A percentile compares a stretch with the other conserved stretches of the same genome.
Evolutionary conservation across 495 filamentous ascomycete genomes (phyloP).

Genomic region (Trichoderma reesei): DNA sequence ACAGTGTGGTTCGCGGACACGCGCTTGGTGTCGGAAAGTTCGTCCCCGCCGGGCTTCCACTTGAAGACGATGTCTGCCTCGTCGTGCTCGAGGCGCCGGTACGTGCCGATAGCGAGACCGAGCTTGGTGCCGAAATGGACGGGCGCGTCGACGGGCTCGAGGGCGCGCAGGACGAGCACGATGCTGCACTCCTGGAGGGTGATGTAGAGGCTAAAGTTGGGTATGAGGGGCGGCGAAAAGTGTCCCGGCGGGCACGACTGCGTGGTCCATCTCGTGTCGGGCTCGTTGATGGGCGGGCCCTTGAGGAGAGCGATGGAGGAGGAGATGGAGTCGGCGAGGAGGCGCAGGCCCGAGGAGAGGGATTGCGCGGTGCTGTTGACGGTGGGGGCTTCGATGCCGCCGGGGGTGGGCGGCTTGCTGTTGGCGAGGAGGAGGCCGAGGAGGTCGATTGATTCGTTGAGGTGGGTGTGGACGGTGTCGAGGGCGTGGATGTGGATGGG

Average conservation of each 20-base stretch:
- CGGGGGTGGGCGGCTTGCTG: constrained; percentile 15
- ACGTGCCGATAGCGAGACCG: constrained; percentile 46
- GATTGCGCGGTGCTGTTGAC: constrained; percentile 48
- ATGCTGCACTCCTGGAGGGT: constrained; percentile 68
- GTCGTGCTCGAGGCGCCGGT: constrained; percentile 62
- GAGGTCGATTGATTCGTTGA: constrained; percentile 69
- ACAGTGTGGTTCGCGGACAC: background rate
- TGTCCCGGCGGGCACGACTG: constrained; percentile 26
- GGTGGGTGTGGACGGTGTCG: constrained; percentile 56
- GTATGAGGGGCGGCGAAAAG: constrained; percentile 42
- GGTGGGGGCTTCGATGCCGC: constrained; percentile 33
- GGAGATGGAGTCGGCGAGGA: constrained; percentile 64
- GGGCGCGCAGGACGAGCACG: constrained; percentile 66
- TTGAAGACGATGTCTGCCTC: constrained; percentile 65
- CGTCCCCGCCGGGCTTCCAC: constrained; percentile 29
- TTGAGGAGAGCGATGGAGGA: constrained; percentile 56
- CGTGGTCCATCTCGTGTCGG: constrained; percentile 27
- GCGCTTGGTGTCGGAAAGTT: constrained; percentile 10
- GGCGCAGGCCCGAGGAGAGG: constrained; percentile 67
- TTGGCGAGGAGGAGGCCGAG: constrained; percentile 65
- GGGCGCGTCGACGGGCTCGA: constrained; percentile 51
- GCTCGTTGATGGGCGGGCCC: constrained; percentile 36
- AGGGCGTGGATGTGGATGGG: constrained; percentile 59
- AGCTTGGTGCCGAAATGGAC: constrained; percentile 41
- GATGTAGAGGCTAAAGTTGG: constrained; percentile 62